Percentiles rank a stretch among this genome's conserved stretches.
Evolutionary conservation across 768 basidiomycete genomes (phyloP).

Genomic region (Trametes elegans): DNA sequence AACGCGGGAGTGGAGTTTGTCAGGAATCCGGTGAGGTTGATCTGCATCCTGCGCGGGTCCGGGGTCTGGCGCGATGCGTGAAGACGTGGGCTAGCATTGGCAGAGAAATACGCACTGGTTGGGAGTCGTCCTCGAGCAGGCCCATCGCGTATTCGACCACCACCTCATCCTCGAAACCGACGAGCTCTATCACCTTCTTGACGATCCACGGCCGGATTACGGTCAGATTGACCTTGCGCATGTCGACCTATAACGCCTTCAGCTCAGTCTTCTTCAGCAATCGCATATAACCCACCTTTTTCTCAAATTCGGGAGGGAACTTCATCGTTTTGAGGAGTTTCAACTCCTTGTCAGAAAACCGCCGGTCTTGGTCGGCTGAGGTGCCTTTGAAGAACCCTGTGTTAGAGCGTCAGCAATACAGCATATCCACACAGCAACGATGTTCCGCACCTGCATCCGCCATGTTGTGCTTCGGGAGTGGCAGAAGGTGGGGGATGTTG

Average conservation of each 20-base stretch:
- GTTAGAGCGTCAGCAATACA: not conserved
- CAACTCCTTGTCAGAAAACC: slow-evolving; percentile 93
- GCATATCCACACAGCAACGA: too few species aligned
- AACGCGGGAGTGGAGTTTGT: slow-evolving; percentile 83
- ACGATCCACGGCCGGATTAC: slow-evolving; percentile 96
- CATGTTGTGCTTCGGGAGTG: slow-evolving; percentile 17
- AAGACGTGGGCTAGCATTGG: not conserved
- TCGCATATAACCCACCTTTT: slow-evolving; percentile 55
- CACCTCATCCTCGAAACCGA: slow-evolving; percentile 96
- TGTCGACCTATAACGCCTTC: slow-evolving; percentile 64
- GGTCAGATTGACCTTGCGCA: slow-evolving; percentile 89
- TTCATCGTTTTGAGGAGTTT: slow-evolving; percentile 87
- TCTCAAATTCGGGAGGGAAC: slow-evolving; percentile 86
- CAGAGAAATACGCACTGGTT: slow-evolving; percentile 57
- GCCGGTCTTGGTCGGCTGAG: slow-evolving; percentile 85
- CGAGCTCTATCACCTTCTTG: slow-evolving; percentile 85
- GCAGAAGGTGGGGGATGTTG: not conserved
- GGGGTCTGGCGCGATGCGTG: slow-evolving; percentile 56
- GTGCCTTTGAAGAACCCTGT: slow-evolving; percentile 86
- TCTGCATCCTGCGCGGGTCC: slow-evolving; percentile 95
- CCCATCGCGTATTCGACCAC: slow-evolving; percentile 97
- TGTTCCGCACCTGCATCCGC: slow-evolving; percentile 30
- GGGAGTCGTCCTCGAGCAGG: slow-evolving; percentile 79
- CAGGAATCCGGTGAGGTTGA: slow-evolving; percentile 90
- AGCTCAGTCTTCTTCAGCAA: not conserved